Base-by-base conservation (phyloP, 2,329 filamentous ascomycete genomes). In the Chaetothyriales sp. region DNA sequence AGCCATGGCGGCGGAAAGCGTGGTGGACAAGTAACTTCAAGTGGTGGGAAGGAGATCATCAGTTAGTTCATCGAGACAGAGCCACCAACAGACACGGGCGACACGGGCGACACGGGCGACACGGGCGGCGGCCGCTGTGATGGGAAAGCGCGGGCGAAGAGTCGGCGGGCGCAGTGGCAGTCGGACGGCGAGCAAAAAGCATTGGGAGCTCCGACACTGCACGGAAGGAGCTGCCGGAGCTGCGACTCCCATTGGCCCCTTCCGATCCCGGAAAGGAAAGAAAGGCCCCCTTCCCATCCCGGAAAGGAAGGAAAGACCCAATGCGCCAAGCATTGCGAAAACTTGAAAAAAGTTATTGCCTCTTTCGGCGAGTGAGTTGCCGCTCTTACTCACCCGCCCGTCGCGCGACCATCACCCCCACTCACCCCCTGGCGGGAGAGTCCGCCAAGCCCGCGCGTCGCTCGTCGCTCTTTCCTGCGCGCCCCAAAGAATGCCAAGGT, bases 401-500 rank as follows among this genome's bases (percentile, higher is more conserved):
- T n/a, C n/a, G n/a, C n/a, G n/a, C n/a, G n/a, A n/a, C n/a, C n/a
- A n/a, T n/a, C n/a, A n/a, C n/a, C n/a, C n/a, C n/a, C n/a, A n/a
- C n/a, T n/a, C n/a, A n/a, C n/a, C n/a, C n/a, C n/a, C n/a, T n/a
- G n/a, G n/a, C n/a, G n/a, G n/a, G n/a, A n/a, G n/a, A n/a, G n/a
- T n/a, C n/a, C 18, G 63, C 60, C 52, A 65, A 64, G 7, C 63
- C 58, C 22, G 3, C 7, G 61, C 60, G 25, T 60, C 58, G 18
- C 56, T 60, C 60, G 25, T 60, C 58, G 18, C 56, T 60, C 48
- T 64, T 60, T 18, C 63, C 61, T 3, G 59, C 61, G 3, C 61
- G 54, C 13, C 62, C 6, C 22, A 25, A 6, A 25, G 22, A 25
- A 6, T 25, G 3, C 22, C 22, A 25, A 25, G 6, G 22, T 25